Evolutionary conservation across 176 grass and related monocot species (phyloP), one percentile per base, ranked within the genome.

Genomic region (Musa schizocarpa): DNA sequence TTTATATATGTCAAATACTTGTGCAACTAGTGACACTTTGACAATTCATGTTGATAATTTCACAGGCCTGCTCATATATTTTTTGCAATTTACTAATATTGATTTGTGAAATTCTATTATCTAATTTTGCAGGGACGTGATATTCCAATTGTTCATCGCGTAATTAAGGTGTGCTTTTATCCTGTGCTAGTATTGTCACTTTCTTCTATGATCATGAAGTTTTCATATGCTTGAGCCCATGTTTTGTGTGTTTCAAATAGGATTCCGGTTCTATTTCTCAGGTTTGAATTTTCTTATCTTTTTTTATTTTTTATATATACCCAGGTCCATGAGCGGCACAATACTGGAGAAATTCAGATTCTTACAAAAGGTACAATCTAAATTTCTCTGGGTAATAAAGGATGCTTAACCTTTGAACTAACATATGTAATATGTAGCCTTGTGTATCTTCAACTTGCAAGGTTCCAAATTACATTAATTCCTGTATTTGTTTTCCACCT

Each of bases 71-170:
- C 58, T 71, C 12, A 67, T 59, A 1, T 73, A 6, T 71, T 63
- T 77, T 27, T 48, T 65, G 48, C 7, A 53, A 24, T 63, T 78
- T 49, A 11, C 23, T 72, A 34, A 9, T 72, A 71, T 27, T 19
- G 9, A 9, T 22, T 19, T 27, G 50, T 54, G 34, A 24, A 62
- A 13, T 77, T 73, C 74, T 84, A 17, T 13, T 58, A 64, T 21
- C 54, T 79, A 50, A 82, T 71, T 27, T 75, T 83, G 63, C 50
- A 96, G 92, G 92, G 81, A 20, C 89, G 92, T 17, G 69, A 80
- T 56, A 96, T 96, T 77, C 92, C 92, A 77, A 96, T 96, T 54
- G 92, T 96, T 71, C 92, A 96, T 82, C 92, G 92, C 69, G 92
- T 96, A 70, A 96, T 96, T 66, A 86, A 92, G 92, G 92, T 92